Evolutionary conservation across 1,284 basidiomycete species (phyloP), one percentile per base, ranked within the genome.

Genomic region (Schizophyllum amplum): DNA sequence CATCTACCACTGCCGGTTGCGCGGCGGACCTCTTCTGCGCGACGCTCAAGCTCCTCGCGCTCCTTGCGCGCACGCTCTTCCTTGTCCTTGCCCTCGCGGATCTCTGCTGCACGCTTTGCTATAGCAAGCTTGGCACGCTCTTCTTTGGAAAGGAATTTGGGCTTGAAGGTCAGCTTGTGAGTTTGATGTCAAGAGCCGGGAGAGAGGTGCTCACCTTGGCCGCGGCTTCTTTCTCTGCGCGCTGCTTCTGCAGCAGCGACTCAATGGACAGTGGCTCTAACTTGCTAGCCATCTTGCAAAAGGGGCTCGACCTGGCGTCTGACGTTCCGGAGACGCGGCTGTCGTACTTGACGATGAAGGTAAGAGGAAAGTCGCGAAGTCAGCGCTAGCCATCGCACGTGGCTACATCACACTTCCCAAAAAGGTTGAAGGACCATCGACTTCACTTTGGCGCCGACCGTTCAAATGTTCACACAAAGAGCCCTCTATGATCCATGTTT

Each of bases 101-200:
- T 87, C 69, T 92, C 92, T 61, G 84, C 81, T 54, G 83, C 79
- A n/a, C 93, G 86, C 66, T 92, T 89, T 42, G 86, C 84, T 61
- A 96, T 89, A 1, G 94, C 94, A 46, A 95, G 73, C 65, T 84
- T 83, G n/a, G 90, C 90, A 51, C 93, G 83, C 66, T 94, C 87
- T 63, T 92, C 90, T 71, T 89, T 95, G 3, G 89, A 83, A 20
- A 96, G 77, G 75, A 96, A 96, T 69, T 83, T 94, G 27, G 92
- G 92, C 92, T 94, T 70, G 57, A 55, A 59, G 51, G 60, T 50
- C 53, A 57, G 51, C 27, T 55, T 54, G 54, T 50, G 20, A 22
- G 51, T 6, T 42, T 47, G 4, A 48, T 23, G 33, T 11, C 21
- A 51, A 54, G 2, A 46, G 6, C 25, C 11, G 20, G 46, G 26